Evolutionary conservation across 352 stramenopile species (phyloP).

Genomic region (Pythium oligandrum): DNA sequence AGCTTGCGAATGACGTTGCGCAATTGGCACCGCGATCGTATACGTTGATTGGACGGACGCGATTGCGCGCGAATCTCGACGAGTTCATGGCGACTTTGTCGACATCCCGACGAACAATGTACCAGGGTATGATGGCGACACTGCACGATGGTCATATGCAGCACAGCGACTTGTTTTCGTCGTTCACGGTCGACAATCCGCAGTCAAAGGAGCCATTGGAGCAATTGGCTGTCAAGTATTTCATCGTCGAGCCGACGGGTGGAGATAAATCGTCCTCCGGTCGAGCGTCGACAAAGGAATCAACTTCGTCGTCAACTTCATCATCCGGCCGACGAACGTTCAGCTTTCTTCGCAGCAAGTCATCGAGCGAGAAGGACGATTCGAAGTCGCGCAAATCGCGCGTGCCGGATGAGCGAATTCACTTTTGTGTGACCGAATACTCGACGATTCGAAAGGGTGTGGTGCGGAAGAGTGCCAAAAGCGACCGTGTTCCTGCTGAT

Average conservation of each 20-base stretch:
- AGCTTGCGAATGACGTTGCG: slow-evolving; percentile 12
- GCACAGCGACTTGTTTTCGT: slow-evolving; percentile 57
- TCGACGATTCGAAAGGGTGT: slow-evolving; percentile 47
- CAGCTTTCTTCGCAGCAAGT: background rate
- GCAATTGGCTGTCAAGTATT: slow-evolving; percentile 58
- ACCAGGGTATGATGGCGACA: slow-evolving; percentile 50
- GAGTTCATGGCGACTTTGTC: slow-evolving; percentile 64
- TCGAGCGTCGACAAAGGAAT: background rate
- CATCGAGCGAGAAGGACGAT: background rate
- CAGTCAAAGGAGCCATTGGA: slow-evolving; percentile 10
- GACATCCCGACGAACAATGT: slow-evolving; percentile 34
- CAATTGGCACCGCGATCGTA: slow-evolving; percentile 31
- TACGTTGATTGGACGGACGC: slow-evolving; percentile 52
- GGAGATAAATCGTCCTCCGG: no score
- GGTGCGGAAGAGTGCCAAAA: slow-evolving; percentile 10
- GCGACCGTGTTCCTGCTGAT: slow-evolving; percentile 16
- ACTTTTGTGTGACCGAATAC: slow-evolving; percentile 59
- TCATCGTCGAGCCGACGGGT: slow-evolving; percentile 9
- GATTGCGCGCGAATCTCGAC: slow-evolving; percentile 50
- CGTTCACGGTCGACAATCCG: slow-evolving; percentile 30
- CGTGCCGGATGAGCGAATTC: slow-evolving; percentile 12
- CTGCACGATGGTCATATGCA: slow-evolving; percentile 56
- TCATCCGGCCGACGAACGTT: slow-evolving; percentile 1
- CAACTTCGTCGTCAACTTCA: slow-evolving; percentile 2
- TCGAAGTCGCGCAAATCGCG: background rate